Conservation (phyloP, 495 filamentous ascomycete species). For the Clohesyomyces aquaticus region DNA sequence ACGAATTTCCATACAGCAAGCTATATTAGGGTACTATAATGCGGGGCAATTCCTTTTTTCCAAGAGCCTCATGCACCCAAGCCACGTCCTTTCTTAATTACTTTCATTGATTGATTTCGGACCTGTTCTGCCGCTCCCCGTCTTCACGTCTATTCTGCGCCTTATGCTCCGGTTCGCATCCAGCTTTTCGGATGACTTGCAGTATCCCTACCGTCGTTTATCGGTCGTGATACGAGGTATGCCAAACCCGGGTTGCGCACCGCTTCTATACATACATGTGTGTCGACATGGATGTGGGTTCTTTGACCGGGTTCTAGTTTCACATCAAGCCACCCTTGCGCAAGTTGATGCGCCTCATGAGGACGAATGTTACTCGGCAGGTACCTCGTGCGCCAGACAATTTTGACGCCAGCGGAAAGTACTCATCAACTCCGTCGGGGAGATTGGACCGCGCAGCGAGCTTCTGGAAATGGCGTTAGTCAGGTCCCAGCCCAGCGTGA, state of each 20-base stretch:
- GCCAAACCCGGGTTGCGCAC: not conserved
- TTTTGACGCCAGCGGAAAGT: conserved; percentile 3
- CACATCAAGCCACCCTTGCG: not conserved
- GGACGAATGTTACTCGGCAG: not conserved
- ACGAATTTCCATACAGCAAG: conserved; percentile 1
- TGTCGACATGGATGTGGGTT: not conserved
- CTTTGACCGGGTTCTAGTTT: not conserved
- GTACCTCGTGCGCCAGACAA: not conserved
- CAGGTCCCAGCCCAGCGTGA: not conserved
- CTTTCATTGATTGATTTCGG: not conserved
- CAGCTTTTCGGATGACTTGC: not conserved
- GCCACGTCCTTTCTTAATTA: conserved; percentile 1
- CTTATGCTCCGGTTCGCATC: not conserved
- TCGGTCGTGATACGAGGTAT: not conserved
- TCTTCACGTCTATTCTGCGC: not conserved
- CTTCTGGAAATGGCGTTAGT: not conserved
- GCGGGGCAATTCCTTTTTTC: not conserved
- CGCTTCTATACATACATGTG: not conserved
- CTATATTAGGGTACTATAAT: not conserved
- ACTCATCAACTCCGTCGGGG: not conserved
- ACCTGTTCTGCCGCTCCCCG: not conserved
- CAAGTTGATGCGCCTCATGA: not conserved
- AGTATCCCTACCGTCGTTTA: not conserved
- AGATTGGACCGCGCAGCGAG: not conserved
- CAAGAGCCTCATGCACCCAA: not conserved